A percentile compares a stretch with the other conserved stretches of the same genome.
Conservation (phyloP, 345 rosid genomes). For the Acer campestre region DNA sequence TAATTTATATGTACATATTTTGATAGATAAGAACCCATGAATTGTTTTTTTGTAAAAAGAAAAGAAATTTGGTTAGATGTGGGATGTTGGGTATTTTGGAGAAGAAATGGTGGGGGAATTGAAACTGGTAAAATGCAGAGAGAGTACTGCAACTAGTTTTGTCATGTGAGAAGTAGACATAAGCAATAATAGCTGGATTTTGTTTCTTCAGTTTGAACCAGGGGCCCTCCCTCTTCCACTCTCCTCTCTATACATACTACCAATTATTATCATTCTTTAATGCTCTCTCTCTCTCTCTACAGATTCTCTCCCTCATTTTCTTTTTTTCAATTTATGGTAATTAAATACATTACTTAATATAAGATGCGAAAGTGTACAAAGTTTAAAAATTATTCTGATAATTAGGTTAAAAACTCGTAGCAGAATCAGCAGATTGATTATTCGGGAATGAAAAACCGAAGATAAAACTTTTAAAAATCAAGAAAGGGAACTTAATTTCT, state of each 20-base stretch:
- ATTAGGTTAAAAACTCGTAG: background rate
- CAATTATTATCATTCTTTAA: conserved; percentile 19
- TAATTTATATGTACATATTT: background rate
- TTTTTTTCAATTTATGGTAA: background rate
- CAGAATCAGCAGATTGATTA: too few relatives aligned
- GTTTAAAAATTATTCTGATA: background rate
- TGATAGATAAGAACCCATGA: background rate
- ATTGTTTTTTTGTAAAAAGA: background rate
- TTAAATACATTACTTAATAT: too few relatives aligned
- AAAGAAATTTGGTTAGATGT: background rate
- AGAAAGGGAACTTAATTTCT: too few relatives aligned
- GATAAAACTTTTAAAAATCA: too few relatives aligned
- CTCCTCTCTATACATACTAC: conserved; percentile 10
- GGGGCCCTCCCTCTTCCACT: background rate
- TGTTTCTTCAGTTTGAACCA: conserved; percentile 43
- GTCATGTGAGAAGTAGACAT: conserved; percentile 54
- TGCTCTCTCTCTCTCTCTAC: background rate
- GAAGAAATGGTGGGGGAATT: conserved; percentile 24
- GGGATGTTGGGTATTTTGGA: conserved; percentile 1
- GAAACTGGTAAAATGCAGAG: conserved; percentile 31
- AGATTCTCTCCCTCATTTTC: background rate
- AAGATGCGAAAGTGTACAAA: background rate
- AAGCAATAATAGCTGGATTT: conserved; percentile 39
- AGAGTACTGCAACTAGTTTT: conserved; percentile 31
- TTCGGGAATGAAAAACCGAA: too few relatives aligned